Base-by-base conservation (phyloP, 2,329 filamentous ascomycete genomes). In the Domatiomyces globalis region DNA sequence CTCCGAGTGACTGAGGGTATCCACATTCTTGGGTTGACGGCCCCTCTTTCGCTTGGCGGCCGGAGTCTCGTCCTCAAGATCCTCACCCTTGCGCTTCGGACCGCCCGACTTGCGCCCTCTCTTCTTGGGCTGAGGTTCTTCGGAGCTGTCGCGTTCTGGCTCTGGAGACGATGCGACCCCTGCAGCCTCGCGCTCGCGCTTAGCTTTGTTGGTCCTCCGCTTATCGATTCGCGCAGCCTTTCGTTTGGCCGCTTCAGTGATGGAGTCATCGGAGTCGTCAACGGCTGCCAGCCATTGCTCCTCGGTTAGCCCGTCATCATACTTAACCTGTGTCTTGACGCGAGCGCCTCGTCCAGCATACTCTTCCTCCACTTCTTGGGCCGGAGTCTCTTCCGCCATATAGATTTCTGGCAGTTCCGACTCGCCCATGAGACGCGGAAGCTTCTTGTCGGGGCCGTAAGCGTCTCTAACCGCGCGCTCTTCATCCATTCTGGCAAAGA, bases 221-320 rank as follows among this genome's bases (percentile, higher is more conserved):
- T 82, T 86, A 55, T 87, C 86, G 58, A 88, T 87, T 49, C 85
- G 81, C 4, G 87, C 87, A 64, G 88, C 82, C 63, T 95, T 96
- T 43, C 92, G 82, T 36, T 86, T 85, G 39, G 94, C 89, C 1
- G 92, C 92, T 50, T 87, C 89, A 65, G 96, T 92, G 27, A 95
- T 88, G 0, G 81, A 83, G 65, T 98, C 92, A 1, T 98, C 92
- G 48, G 95, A 89, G 54, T 94, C 90, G 65, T 98, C 92, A 29
- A 98, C 90, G 50, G 92, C 92, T 74, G 95, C 90, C 49, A 96
- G 78, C 92, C 92, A 98, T 68, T 98, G 94, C 71, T 98, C 92
- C 70, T 98, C 94, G 0, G 92, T 96, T 27, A 98, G 80, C 49
- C 94, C 92, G 63, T 98, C 92, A 62, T 98, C 92, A 61, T 98